Conservation (phyloP, 1,284 basidiomycete genomes). For the Sporisorium sorghi region DNA sequence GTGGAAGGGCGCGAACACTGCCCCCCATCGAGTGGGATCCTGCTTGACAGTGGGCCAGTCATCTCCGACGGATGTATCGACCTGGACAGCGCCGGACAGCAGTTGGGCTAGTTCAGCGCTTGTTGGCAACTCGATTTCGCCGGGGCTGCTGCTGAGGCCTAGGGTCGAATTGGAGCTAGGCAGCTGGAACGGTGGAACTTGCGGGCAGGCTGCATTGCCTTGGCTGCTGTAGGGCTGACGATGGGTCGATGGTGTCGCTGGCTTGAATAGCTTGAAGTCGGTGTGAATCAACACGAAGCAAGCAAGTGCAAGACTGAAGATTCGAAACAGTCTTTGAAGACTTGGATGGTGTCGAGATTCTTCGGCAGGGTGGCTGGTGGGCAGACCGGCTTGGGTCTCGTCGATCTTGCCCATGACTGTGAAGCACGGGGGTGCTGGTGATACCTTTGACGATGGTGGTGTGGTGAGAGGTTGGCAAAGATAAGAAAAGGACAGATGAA, state of each 20-base stretch:
- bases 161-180: conserved; percentile 1
- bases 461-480: not conserved
- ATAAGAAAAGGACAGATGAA: not conserved
- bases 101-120: conserved; percentile 30
- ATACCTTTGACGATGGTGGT: not conserved
- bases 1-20: conserved; percentile 52
- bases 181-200: conserved; percentile 31
- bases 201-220: conserved; percentile 31
- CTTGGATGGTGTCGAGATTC: not conserved
- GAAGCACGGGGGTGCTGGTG: not conserved
- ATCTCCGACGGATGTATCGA: conserved; percentile 54
- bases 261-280: not conserved
- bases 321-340: conserved; percentile 1
- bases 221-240: not conserved
- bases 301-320: conserved; percentile 9
- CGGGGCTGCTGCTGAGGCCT: not conserved
- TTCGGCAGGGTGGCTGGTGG: not conserved
- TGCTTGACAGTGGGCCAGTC: conserved; percentile 51
- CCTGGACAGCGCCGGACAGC: conserved; percentile 50
- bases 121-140: conserved; percentile 21
- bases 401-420: conserved; percentile 14
- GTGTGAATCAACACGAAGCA: conserved; percentile 6
- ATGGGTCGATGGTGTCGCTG: not conserved
- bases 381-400: conserved; percentile 11
- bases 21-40: conserved; percentile 43